These are phyloP conservation scores for Aphanomyces astaci DNA, from an alignment of 352 stramenopile genomes.

Conservation along the genomic window DNA sequence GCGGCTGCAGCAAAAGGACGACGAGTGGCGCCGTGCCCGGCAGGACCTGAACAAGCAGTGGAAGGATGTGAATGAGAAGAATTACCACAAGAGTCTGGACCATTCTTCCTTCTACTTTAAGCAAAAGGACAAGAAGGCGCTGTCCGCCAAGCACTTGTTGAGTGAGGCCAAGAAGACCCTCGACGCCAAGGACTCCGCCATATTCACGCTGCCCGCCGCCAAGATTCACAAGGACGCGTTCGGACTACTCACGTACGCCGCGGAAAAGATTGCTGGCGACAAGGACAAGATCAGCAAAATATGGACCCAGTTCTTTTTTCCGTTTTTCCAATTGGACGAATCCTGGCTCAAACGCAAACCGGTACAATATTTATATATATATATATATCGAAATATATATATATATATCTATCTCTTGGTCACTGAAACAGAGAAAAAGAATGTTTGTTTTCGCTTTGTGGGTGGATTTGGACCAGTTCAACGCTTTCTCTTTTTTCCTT, in stretches of 20 bases:
- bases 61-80: conserved; percentile 96
- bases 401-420: too few species aligned
- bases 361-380: not conserved
- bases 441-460: too few species aligned
- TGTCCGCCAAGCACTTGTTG: conserved; percentile 91
- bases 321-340: conserved; percentile 76
- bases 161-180: conserved; percentile 81
- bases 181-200: conserved; percentile 37
- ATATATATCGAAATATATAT: too few species aligned
- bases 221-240: conserved; percentile 83
- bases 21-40: conserved; percentile 90
- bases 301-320: conserved; percentile 78
- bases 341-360: conserved; percentile 73
- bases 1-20: conserved; percentile 97
- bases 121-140: conserved; percentile 96
- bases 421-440: too few species aligned
- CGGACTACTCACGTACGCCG: conserved; percentile 64
- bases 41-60: conserved; percentile 95
- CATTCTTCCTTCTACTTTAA: conserved; percentile 99
- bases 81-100: conserved; percentile 98
- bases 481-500: too few species aligned
- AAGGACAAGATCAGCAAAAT: conserved; percentile 82
- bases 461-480: too few species aligned
- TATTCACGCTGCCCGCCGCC: conserved; percentile 49
- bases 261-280: conserved; percentile 69